These are phyloP conservation scores for Gnomoniopsis smithogilvyi DNA, from an alignment of 2,329 filamentous ascomycete genomes.

Conservation along the genomic window DNA sequence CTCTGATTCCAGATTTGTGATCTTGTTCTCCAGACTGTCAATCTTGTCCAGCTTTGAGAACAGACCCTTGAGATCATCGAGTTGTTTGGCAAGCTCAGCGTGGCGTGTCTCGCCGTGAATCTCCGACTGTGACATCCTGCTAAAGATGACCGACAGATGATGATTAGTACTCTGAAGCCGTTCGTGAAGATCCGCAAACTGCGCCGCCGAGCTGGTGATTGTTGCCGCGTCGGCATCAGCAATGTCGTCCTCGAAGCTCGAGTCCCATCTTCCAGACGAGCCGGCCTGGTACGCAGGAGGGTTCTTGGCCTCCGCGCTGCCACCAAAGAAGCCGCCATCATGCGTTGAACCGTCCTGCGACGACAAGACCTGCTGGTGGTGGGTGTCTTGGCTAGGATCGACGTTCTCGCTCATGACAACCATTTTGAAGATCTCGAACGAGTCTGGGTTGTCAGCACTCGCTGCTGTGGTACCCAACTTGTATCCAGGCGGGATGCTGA, in stretches of 20 bases:
- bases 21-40: conserved; percentile 39
- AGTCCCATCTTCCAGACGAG: conserved; percentile 24
- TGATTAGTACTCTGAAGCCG: conserved; percentile 73
- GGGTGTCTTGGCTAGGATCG: conserved; percentile 24
- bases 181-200: conserved; percentile 83
- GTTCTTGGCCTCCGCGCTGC: conserved; percentile 27
- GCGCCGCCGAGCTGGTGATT: conserved; percentile 50
- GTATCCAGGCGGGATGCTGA: conserved; percentile 77
- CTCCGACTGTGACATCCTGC: conserved; percentile 49
- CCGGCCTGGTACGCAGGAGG: conserved; percentile 22
- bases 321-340: conserved; percentile 11
- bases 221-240: conserved; percentile 46
- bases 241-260: conserved; percentile 38
- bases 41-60: conserved; percentile 43
- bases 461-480: conserved; percentile 84
- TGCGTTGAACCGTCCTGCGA: conserved; percentile 28
- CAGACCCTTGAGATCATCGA: conserved; percentile 44
- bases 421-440: conserved; percentile 90
- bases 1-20: conserved; percentile 55
- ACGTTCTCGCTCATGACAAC: conserved; percentile 60
- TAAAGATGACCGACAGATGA: conserved; percentile 62
- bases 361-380: conserved; percentile 21
- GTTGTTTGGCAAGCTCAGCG: conserved; percentile 47
- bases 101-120: conserved; percentile 54
- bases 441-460: conserved; percentile 88